A percentile compares a stretch with the other conserved stretches of the same genome.
phyloP scores from a whole-genome alignment of 306 rosid species.

The Vigna reflexopilosa region DNA sequence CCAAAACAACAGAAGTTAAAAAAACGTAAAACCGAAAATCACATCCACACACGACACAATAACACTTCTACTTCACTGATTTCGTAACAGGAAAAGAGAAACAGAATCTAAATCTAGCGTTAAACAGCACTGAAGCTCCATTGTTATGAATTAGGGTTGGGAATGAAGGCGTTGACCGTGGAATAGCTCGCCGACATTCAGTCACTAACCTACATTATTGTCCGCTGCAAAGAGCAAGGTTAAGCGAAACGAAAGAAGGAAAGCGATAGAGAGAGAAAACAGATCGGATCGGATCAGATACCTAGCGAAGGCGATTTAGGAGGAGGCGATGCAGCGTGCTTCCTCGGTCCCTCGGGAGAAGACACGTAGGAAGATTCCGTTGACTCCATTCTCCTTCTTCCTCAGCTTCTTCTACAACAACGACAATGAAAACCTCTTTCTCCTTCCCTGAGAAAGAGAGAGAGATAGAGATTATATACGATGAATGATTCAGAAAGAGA shows the following conservation, averaged over 20 bases:
- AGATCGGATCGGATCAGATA: slow-evolving; percentile 78
- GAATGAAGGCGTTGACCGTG: slow-evolving; percentile 48
- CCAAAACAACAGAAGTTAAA: slow-evolving; percentile 24
- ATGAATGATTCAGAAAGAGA: slow-evolving; percentile 34
- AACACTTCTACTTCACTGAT: neutral
- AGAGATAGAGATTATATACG: slow-evolving; percentile 24
- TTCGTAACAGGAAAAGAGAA: neutral
- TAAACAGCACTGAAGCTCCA: slow-evolving; percentile 26
- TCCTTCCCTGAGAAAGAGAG: slow-evolving; percentile 47
- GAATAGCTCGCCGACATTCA: slow-evolving; percentile 38
- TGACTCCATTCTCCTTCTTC: slow-evolving; percentile 73
- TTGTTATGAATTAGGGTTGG: slow-evolving; percentile 42
- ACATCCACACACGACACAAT: neutral
- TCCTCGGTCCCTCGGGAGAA: slow-evolving; percentile 89
- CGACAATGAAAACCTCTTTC: slow-evolving; percentile 39
- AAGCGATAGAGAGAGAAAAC: slow-evolving; percentile 34
- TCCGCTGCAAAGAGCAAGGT: neutral
- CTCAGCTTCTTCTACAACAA: neutral
- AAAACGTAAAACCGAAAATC: slow-evolving; percentile 15
- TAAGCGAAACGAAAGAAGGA: neutral
- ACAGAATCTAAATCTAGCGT: slow-evolving; percentile 23
- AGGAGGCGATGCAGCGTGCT: slow-evolving; percentile 70
- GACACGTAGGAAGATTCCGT: slow-evolving; percentile 92
- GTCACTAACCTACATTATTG: slow-evolving; percentile 37
- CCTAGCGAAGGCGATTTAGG: slow-evolving; percentile 82